Percentiles rank a stretch among this genome's conserved stretches.
Conservation (phyloP, 2,329 filamentous ascomycete species). For the Aspergillus arachidicola region DNA sequence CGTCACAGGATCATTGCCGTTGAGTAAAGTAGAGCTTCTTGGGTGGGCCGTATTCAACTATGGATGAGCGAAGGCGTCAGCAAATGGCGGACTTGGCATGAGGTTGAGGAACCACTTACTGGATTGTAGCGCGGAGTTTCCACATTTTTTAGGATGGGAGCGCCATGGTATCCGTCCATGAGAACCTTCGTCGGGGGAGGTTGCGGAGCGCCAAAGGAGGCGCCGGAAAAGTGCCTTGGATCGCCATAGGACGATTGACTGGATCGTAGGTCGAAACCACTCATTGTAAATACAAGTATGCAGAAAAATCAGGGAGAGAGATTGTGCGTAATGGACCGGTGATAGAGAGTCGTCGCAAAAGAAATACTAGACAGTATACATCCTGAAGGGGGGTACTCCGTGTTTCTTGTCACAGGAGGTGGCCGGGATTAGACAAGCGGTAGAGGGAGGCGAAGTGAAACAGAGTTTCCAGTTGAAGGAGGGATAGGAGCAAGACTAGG, state of each 20-base stretch:
- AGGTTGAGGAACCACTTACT: conserved; percentile 46
- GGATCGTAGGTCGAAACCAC: conserved; percentile 38
- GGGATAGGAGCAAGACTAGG: background rate
- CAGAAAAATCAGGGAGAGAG: conserved; percentile 4
- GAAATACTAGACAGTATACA: conserved; percentile 21
- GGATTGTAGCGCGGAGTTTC: conserved; percentile 60
- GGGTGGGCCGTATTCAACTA: conserved; percentile 56
- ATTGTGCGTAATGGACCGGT: conserved; percentile 16
- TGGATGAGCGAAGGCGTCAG: background rate
- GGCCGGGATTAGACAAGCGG: background rate
- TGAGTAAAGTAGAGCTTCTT: conserved; percentile 41
- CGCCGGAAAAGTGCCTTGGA: conserved; percentile 39
- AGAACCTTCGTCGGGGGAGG: conserved; percentile 50
- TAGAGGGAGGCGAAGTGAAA: background rate
- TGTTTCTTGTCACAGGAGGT: conserved; percentile 9
- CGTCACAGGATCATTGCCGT: conserved; percentile 65
- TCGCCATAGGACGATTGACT: conserved; percentile 47
- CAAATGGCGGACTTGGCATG: background rate
- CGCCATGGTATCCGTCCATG: conserved; percentile 63
- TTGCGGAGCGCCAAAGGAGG: conserved; percentile 35
- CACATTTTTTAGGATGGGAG: conserved; percentile 57
- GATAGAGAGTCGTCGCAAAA: background rate
- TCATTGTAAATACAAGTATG: conserved; percentile 29
- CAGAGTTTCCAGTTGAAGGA: background rate
- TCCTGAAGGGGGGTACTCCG: conserved; percentile 13